Conservation (phyloP, 2,329 filamentous ascomycete species). For the Sphaerulina populicola region DNA sequence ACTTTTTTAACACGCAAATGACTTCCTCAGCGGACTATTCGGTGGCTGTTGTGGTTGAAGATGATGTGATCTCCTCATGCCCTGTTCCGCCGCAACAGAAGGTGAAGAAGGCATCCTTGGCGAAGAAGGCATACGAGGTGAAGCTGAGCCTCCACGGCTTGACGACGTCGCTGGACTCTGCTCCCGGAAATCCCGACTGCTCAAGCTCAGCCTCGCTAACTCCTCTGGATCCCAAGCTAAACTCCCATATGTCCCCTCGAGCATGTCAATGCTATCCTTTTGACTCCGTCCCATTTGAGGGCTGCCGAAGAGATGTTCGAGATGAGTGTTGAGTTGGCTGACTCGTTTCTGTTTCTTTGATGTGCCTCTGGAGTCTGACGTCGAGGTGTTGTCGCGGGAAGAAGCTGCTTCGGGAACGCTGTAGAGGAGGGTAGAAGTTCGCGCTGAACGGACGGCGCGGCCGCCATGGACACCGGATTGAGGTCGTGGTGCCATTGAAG, state of each 20-base stretch:
- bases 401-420: constrained; percentile 3
- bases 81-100: too few relatives aligned
- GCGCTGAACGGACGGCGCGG: constrained; percentile 2
- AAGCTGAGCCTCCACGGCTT: too few relatives aligned
- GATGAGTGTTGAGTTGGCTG: constrained; percentile 6
- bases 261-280: neutral
- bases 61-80: too few relatives aligned
- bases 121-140: too few relatives aligned
- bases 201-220: neutral
- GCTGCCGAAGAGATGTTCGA: constrained; percentile 3
- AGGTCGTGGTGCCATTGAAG: neutral
- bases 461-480: neutral
- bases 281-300: neutral
- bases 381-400: neutral
- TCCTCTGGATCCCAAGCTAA: constrained; percentile 6
- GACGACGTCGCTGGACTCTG: neutral
- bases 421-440: constrained; percentile 4
- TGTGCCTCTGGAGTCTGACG: neutral
- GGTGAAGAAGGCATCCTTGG: too few relatives aligned
- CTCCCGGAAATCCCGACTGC: neutral
- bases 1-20: too few relatives aligned
- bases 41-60: too few relatives aligned
- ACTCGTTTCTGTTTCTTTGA: neutral
- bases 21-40: too few relatives aligned
- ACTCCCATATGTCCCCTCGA: constrained; percentile 1